phyloP scores from a whole-genome alignment of 345 rosid species.

The Aquilaria yunnanensis region DNA sequence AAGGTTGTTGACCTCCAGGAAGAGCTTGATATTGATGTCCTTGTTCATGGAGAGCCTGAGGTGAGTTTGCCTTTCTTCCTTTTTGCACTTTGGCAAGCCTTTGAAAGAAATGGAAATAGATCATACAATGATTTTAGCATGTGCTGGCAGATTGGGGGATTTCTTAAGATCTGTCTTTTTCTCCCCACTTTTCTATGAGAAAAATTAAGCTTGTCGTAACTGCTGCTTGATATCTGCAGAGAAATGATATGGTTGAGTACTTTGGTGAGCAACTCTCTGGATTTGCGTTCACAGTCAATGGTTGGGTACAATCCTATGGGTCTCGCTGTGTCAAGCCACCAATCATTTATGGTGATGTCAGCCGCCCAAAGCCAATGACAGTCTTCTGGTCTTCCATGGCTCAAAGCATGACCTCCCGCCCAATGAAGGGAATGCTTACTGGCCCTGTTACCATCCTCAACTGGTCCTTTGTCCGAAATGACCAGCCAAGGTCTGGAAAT shows the following conservation, averaged over 20 bases:
- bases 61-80: constrained; percentile 28
- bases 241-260: constrained; percentile 99
- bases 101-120: background rate
- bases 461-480: constrained; percentile 98
- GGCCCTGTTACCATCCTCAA: constrained; percentile 98
- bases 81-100: background rate
- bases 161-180: background rate
- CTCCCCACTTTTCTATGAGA: background rate
- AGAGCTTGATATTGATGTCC: constrained; percentile 93
- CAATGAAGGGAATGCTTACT: constrained; percentile 99
- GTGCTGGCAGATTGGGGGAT: too few species aligned
- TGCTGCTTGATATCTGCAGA: constrained; percentile 33
- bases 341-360: constrained; percentile 93
- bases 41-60: constrained; percentile 99
- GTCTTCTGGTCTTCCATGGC: constrained; percentile 96
- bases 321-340: constrained; percentile 99
- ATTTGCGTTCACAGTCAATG: constrained; percentile 87
- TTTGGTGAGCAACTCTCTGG: constrained; percentile 96
- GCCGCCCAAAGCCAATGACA: constrained; percentile 98
- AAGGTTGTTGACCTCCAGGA: constrained; percentile 88
- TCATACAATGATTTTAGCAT: background rate
- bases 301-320: constrained; percentile 99
- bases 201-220: background rate
- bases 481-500: constrained; percentile 79
- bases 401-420: constrained; percentile 93